A percentile compares a stretch with the other conserved stretches of the same genome.
These are phyloP conservation scores for Oenanthe javanica DNA, from an alignment of 140 eudicot species.

Conservation along the genomic window DNA sequence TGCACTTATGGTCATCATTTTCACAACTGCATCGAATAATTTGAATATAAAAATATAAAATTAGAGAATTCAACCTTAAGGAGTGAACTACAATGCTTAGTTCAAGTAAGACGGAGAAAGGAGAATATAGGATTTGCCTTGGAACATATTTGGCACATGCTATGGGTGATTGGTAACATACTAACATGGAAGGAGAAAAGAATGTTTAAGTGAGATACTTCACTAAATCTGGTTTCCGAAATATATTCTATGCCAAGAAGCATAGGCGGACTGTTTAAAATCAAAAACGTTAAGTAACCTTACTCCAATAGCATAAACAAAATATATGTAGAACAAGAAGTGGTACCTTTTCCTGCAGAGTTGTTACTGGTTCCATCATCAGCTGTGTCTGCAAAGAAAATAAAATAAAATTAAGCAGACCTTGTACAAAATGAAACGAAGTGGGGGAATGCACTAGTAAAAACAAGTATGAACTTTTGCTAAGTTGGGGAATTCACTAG, in stretches of 20 bases:
- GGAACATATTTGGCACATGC: background rate
- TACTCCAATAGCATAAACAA: background rate
- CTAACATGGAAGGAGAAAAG: background rate
- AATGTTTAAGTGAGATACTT: background rate
- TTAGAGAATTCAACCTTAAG: background rate
- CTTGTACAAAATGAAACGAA: background rate
- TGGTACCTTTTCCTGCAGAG: slow-evolving; percentile 3
- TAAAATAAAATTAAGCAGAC: background rate
- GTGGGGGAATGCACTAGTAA: background rate
- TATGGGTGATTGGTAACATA: background rate
- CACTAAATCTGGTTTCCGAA: background rate
- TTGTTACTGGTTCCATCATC: background rate
- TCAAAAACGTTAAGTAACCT: background rate
- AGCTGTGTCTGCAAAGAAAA: background rate
- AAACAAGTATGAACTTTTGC: background rate
- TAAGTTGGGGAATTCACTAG: background rate
- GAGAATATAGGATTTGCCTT: background rate
- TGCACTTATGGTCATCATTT: background rate
- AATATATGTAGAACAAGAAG: background rate
- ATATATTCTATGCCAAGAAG: background rate
- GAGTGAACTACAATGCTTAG: background rate
- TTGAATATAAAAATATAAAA: background rate
- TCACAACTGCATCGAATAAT: background rate
- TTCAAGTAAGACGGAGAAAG: background rate
- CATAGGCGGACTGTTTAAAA: background rate